These are phyloP conservation scores for Letharia lupina DNA, from an alignment of 495 filamentous ascomycete species.

Conservation along the genomic window DNA sequence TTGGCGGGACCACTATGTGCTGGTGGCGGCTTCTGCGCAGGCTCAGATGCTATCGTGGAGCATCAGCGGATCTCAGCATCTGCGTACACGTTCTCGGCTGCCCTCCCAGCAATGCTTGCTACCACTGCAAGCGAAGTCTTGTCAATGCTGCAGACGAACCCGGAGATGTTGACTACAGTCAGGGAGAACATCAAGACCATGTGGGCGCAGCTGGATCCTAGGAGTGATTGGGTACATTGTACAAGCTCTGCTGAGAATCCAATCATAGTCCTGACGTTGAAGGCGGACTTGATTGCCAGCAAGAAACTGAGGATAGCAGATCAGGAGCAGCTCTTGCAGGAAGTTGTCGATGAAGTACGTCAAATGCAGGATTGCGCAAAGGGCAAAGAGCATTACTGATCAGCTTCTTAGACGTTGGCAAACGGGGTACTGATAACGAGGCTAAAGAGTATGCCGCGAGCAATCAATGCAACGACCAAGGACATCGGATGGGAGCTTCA, in stretches of 20 bases:
- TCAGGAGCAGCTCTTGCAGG: conserved; percentile 78
- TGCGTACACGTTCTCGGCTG: conserved; percentile 91
- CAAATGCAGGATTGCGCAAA: neutral
- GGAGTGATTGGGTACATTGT: conserved; percentile 87
- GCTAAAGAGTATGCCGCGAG: conserved; percentile 65
- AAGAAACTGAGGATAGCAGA: conserved; percentile 59
- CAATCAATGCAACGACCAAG: conserved; percentile 49
- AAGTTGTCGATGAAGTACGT: conserved; percentile 85
- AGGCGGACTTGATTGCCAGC: conserved; percentile 68
- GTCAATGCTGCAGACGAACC: conserved; percentile 71
- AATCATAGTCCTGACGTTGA: conserved; percentile 74
- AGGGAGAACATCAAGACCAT: conserved; percentile 76
- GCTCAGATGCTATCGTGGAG: conserved; percentile 79
- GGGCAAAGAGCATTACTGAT: conserved; percentile 7
- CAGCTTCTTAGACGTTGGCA: conserved; percentile 49
- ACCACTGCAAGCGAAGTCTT: conserved; percentile 90
- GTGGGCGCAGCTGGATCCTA: conserved; percentile 78
- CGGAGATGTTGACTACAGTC: conserved; percentile 64
- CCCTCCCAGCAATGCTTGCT: conserved; percentile 84
- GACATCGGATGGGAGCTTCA: conserved; percentile 53
- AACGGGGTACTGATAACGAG: conserved; percentile 85
- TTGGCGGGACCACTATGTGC: conserved; percentile 83
- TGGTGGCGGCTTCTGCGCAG: conserved; percentile 92
- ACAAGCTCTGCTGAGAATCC: conserved; percentile 80
- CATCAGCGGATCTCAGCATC: conserved; percentile 88